A percentile compares a stretch with the other conserved stretches of the same genome.
Conservation (phyloP, 441 rosid genomes). For the Euphorbia neoarborescens region DNA sequence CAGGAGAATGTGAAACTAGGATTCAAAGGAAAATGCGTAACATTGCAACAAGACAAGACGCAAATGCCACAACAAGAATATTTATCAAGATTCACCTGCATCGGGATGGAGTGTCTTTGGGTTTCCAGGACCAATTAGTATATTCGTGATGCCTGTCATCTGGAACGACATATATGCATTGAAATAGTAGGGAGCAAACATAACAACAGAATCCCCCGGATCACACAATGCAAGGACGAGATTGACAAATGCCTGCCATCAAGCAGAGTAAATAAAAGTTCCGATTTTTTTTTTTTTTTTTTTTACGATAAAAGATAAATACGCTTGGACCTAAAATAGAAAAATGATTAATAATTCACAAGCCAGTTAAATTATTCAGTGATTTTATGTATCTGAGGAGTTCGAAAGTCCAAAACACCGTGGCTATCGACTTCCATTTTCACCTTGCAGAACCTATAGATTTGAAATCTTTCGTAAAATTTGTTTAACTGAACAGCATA, state of each 20-base stretch:
- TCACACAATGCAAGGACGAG: conserved; percentile 84
- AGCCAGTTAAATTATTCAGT: not conserved
- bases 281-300: conserved; percentile 12
- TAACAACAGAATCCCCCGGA: conserved; percentile 78
- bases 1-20: not conserved
- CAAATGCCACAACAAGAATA: conserved; percentile 5
- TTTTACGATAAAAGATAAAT: not conserved
- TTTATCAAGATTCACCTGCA: conserved; percentile 48
- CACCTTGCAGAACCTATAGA: not conserved
- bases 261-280: conserved; percentile 10
- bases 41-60: not conserved
- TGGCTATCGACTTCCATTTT: not conserved
- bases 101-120: conserved; percentile 77
- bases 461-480: not conserved
- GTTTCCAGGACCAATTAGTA: conserved; percentile 71
- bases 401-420: conserved; percentile 1
- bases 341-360: conserved; percentile 3
- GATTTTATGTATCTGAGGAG: not conserved
- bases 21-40: not conserved
- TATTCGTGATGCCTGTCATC: conserved; percentile 91
- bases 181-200: conserved; percentile 98
- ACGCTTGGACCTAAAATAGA: conserved; percentile 7
- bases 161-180: conserved; percentile 97
- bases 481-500: conserved; percentile 9
- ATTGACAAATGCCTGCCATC: conserved; percentile 85